Conservation (phyloP, 441 rosid genomes). For the Macaranga tanarius region DNA sequence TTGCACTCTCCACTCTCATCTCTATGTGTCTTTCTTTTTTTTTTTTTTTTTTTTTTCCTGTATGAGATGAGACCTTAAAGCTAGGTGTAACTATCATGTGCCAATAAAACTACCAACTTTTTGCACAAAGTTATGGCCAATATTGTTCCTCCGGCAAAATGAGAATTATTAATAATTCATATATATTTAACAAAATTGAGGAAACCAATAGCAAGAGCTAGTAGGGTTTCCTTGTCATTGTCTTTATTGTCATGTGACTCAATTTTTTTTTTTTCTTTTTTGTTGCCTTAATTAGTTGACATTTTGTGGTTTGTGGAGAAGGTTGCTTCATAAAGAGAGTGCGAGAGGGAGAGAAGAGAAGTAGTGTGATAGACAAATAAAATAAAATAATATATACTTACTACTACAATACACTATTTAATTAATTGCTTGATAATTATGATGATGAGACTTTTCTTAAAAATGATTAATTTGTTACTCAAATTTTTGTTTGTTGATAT, state of each 20-base stretch:
- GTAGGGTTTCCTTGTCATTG: neutral
- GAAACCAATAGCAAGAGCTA: neutral
- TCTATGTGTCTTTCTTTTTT: neutral
- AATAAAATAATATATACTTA: too few relatives aligned
- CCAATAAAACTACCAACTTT: constrained; percentile 11
- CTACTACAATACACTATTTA: too few relatives aligned
- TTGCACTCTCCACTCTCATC: neutral
- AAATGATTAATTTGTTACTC: neutral
- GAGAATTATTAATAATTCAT: neutral
- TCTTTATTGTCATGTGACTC: neutral
- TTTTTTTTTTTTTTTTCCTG: neutral
- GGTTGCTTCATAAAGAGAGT: neutral
- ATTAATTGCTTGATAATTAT: too few relatives aligned
- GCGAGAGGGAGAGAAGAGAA: too few relatives aligned
- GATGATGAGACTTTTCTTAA: neutral
- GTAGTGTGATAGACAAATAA: too few relatives aligned
- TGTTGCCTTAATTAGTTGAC: neutral
- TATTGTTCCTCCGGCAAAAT: constrained; percentile 47
- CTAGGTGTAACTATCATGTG: constrained; percentile 10
- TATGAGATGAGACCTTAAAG: constrained; percentile 1
- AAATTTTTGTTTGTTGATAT: neutral
- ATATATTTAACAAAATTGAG: neutral
- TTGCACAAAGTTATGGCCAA: constrained; percentile 38
- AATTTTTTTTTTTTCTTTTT: constrained; percentile 3
- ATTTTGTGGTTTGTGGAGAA: constrained; percentile 3